Base-by-base conservation (phyloP, 164 flowering plant species). In the Tetrastigma voinierianum region DNA sequence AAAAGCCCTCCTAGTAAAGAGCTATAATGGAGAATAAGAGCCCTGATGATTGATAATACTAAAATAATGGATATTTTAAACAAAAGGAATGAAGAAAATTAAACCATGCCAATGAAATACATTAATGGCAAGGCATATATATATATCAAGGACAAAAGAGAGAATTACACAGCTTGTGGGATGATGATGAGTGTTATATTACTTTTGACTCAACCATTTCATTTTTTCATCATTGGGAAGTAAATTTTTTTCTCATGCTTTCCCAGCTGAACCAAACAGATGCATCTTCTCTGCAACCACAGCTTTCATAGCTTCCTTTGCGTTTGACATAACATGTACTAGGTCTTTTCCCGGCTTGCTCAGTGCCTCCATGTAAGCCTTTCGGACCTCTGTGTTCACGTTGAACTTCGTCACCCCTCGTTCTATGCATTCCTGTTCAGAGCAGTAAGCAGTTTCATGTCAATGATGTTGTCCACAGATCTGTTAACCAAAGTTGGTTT, bases 201-300 rank as follows among this genome's bases (percentile, higher is more conserved):
- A 32, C 3, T n/a, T n/a, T 32, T 32, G 40, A 32, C 40, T 32
- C 40, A 32, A 32, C 3, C 0, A 7, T 32, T 32, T 32, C 40
- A 32, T 32, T 32, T n/a, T n/a, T 32, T 32, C 40, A 32, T 32
- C 6, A 32, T 32, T 32, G 40, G 40, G n/a, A n/a, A n/a, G n/a
- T 4, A 32, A 32, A 32, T 32, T n/a, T 46, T 10, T 9, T 66
- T 32, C 63, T 32, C 74, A 83, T 59, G 93, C 96, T 74, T 91
- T 96, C 67, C 99, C 99, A 9, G 93, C 76, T 56, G 99, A 96
- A 60, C 99, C 99, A 81, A 96, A 96, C 19, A 93, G 81, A 55
- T 62, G 88, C 97, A 96, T 91, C 84, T 96, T 96, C n/a, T n/a
- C 97, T 11, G 90, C 91, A 63, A 88, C 80, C 21, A 96, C 96